Evolutionary conservation across 805 yeast genomes (phyloP).

Genomic region (Ogataea trehaloabstinens): DNA sequence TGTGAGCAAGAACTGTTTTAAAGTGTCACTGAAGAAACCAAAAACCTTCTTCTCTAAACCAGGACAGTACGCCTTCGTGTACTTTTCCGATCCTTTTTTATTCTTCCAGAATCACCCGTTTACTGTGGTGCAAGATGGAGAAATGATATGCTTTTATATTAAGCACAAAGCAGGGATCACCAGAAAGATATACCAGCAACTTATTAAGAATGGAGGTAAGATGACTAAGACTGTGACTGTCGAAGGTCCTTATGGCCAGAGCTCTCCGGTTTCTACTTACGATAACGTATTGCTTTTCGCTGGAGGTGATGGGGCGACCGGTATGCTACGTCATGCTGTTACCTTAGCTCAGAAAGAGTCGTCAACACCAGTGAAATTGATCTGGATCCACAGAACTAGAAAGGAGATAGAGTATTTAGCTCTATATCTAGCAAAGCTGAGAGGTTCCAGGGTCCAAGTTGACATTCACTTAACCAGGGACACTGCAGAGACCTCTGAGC

Average conservation of each 20-base stretch:
- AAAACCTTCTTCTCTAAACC: constrained; percentile 47
- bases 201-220: constrained; percentile 30
- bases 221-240: constrained; percentile 36
- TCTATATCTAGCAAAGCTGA: constrained; percentile 35
- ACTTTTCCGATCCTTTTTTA: constrained; percentile 47
- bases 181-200: constrained; percentile 33
- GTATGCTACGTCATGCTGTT: constrained; percentile 40
- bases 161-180: constrained; percentile 57
- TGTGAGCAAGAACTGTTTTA: constrained; percentile 34
- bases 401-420: constrained; percentile 45
- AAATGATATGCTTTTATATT: constrained; percentile 38
- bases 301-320: constrained; percentile 74
- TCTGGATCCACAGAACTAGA: constrained; percentile 59
- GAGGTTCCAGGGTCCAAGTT: constrained; percentile 26
- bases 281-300: constrained; percentile 55
- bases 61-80: constrained; percentile 55
- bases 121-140: constrained; percentile 44
- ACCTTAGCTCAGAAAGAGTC: constrained; percentile 25
- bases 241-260: constrained; percentile 72
- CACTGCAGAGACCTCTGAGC: constrained; percentile 8
- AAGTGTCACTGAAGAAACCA: constrained; percentile 51
- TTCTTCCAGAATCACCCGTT: constrained; percentile 79
- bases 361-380: constrained; percentile 38
- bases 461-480: constrained; percentile 40
- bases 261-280: constrained; percentile 46